Evolutionary conservation across 352 stramenopile genomes (phyloP), one percentile per base, ranked within the genome.

Genomic region (Nothophytophthora sp.): DNA sequence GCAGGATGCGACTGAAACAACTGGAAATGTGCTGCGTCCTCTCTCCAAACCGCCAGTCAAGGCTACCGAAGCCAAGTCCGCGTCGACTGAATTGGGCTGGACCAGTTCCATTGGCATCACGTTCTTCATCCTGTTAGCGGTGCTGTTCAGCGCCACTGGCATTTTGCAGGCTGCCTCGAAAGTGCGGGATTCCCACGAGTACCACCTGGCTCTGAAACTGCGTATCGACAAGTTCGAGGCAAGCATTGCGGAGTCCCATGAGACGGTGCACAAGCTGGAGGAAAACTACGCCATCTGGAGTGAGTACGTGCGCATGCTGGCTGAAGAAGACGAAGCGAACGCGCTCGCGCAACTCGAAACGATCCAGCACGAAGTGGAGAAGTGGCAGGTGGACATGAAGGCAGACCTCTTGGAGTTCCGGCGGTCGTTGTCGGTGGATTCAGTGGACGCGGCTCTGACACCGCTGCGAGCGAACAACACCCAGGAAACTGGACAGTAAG

Each of bases 381-480:
- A 78, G 41, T 92, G 81, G 81, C 76, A 90, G 46, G 50, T 67
- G 10, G 81, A 89, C 23, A 86, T 92, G 78, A 81, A 88, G 55
- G 60, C 69, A 38, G 72, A 90, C 23, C 54, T 92, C 37, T 40
- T 77, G 28, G 63, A 83, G 50, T 90, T 90, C 29, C 81, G 77
- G 18, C 64, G 69, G 34, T 72, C 78, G 16, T 54, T 92, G 2
- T 76, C 74, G 1, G 41, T 70, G 27, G 70, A 90, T 24, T 63
- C 82, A 5, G 64, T 88, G 13, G 72, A 86, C 6, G 60, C 70
- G 3, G 65, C 66, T 3, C 63, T 89, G 39, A 64, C 58, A 13
- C 52, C 76, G 11, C 48, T 88, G 48, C 60, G 51, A 30, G 45
- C 56, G 19, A 75, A 70, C 23, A 67, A 73, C 39, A 55, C 55